Base-by-base conservation (phyloP, 768 basidiomycete species). In the Pleurotus tuber-regium region DNA sequence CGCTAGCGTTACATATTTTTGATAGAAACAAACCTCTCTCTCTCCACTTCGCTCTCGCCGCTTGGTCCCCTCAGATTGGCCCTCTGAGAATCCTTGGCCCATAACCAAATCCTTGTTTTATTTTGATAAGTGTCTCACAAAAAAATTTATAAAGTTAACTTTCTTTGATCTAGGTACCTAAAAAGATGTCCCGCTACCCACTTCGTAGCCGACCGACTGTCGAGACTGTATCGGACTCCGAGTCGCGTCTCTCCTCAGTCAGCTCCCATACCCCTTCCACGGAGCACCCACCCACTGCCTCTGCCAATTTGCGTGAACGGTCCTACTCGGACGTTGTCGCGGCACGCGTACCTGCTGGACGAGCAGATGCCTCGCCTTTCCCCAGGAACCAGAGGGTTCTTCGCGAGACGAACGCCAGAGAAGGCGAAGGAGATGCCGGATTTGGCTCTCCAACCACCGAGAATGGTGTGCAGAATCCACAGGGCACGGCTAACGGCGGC, bases 31-130 rank as follows among this genome's bases (percentile, higher is more conserved):
- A 19, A 9, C 21, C 18, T 42, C 16, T 42, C 19, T 6, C 14
- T 11, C 5, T 42, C 21, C 12, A 19, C 23, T 42, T 42, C 14
- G 14, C 40, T 11, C 18, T 42, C 40, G 18, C 18, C 40, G 14
- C 16, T 42, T 42, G 40, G 40, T 42, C 40, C 40, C 40, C 40
- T 42, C 40, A 42, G 40, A 42, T 42, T 42, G 40, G 40, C 40
- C 40, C 40, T 42, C 40, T 42, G 40, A 42, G 40, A 42, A 18
- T 42, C 40, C 40, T 42, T 10, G 8, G 21, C 40, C 40, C 40
- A 5, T n/a, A n/a, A 19, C 40, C 16, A 42, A 42, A 42, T 19
- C 19, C 39, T 21, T 3, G 19, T 6, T 18, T 40, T 11, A n/a
- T n/a, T n/a, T n/a, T n/a, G n/a, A n/a, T n/a, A n/a, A n/a, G n/a